Base-by-base conservation (phyloP, 2,329 filamentous ascomycete genomes). In the Colletotrichum navitas region DNA sequence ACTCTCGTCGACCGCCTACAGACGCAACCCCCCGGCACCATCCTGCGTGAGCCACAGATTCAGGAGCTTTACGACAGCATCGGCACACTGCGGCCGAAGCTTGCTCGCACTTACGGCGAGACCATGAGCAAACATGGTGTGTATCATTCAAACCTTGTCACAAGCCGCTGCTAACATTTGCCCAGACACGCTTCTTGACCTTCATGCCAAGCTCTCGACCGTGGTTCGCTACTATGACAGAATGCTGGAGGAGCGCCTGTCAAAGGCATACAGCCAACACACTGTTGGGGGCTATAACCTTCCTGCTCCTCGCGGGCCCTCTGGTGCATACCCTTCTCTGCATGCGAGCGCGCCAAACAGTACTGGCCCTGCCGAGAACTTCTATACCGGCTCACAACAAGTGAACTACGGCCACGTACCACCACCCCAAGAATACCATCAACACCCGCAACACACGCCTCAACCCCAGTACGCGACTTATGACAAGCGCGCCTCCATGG, bases 51-150 rank as follows among this genome's bases (percentile, higher is more conserved):
- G 78, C 96, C 96, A 1, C 96, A 98, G 80, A 98, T 99, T 62
- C 96, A 99, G 81, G 96, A 99, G 82, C 86, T 99, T 5, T 99
- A 99, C 80, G 96, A 98, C 78, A 97, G 95, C 77, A 98, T 99
- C 76, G 94, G 95, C n/a, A 88, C 94, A 21, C 84, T 99, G 74
- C 89, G 96, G 61, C 96, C 96, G 1, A 99, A 99, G 81, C 86
- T 99, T 66, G 96, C 96, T 5, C 90, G 96, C 68, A 98, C 95
- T 0, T 98, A 98, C 79, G 96, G 96, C 66, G 96, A 99, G 84
- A 98, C 96, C 0, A 98, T 99, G 96, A 98, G 96, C 88, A 99
- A 99, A 82, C 96, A 98, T 81, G 95, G 94, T 94, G 84, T 79
- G 90, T 83, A 21, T 4, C 8, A 12, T 24, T 34, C 12, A 54